A percentile compares a stretch with the other conserved stretches of the same genome.
phyloP scores from a whole-genome alignment of 495 filamentous ascomycete genomes.

The Penicillium robsamsonii region DNA sequence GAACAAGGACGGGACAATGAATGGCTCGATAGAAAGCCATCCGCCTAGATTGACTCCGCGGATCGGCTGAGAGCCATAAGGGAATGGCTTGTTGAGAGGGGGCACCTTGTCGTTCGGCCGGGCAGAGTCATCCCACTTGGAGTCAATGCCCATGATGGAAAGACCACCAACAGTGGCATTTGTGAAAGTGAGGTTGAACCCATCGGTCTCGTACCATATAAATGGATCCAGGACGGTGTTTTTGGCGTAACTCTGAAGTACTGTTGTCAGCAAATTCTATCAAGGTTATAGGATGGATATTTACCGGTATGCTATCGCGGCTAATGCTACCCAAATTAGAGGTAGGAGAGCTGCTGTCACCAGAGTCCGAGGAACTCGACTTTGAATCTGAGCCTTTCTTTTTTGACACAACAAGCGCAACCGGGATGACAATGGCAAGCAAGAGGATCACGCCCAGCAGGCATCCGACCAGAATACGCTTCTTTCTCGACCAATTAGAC shows the following conservation, averaged over 20 bases:
- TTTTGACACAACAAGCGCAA: conserved; percentile 69
- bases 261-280: not conserved
- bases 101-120: conserved; percentile 77
- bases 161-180: conserved; percentile 79
- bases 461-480: conserved; percentile 35
- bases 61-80: conserved; percentile 77
- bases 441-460: conserved; percentile 54
- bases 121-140: conserved; percentile 80
- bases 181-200: conserved; percentile 95
- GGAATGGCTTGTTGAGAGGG: conserved; percentile 62
- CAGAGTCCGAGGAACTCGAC: conserved; percentile 26
- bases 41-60: conserved; percentile 92
- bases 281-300: not conserved
- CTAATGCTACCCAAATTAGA: conserved; percentile 58
- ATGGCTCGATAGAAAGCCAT: conserved; percentile 92
- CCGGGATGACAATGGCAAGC: conserved; percentile 68
- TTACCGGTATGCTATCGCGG: conserved; percentile 60
- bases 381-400: conserved; percentile 48
- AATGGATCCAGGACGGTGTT: conserved; percentile 86
- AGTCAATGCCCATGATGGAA: conserved; percentile 84
- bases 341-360: conserved; percentile 39
- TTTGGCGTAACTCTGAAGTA: conserved; percentile 50
- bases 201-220: conserved; percentile 85
- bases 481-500: conserved; percentile 33
- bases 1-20: conserved; percentile 93